These are phyloP conservation scores for Candida montana DNA, from an alignment of 805 yeast genomes.

Conservation along the genomic window DNA sequence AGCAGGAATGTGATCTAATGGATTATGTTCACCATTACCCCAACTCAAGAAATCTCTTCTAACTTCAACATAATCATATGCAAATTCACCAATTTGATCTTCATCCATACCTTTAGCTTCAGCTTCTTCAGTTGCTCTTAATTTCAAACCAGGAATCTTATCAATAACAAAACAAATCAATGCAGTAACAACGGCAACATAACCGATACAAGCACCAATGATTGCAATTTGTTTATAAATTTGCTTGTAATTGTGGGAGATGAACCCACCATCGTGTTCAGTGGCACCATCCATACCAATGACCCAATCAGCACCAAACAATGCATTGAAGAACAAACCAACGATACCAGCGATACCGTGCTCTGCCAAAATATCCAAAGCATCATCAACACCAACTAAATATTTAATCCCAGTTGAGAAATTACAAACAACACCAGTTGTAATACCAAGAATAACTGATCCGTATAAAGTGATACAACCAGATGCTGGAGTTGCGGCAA, in stretches of 20 bases:
- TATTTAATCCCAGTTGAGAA: slow-evolving; percentile 85
- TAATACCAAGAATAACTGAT: slow-evolving; percentile 76
- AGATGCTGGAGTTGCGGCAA: slow-evolving; percentile 94
- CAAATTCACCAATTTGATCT: slow-evolving; percentile 96
- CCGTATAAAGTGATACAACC: slow-evolving; percentile 92
- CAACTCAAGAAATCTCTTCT: slow-evolving; percentile 76
- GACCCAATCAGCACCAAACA: slow-evolving; percentile 83
- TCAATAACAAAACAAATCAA: slow-evolving; percentile 69
- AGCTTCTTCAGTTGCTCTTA: slow-evolving; percentile 78
- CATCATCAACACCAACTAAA: slow-evolving; percentile 78
- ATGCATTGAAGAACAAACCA: slow-evolving; percentile 83
- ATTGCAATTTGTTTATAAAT: slow-evolving; percentile 86
- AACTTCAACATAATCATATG: slow-evolving; percentile 97
- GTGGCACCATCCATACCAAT: slow-evolving; percentile 87
- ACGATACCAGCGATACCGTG: slow-evolving; percentile 95
- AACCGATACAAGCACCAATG: slow-evolving; percentile 68
- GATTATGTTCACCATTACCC: slow-evolving; percentile 26
- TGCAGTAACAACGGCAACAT: slow-evolving; percentile 70
- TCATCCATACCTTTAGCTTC: slow-evolving; percentile 92
- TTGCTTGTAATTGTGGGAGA: slow-evolving; percentile 85
- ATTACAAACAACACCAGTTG: slow-evolving; percentile 81
- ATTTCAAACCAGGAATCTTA: slow-evolving; percentile 65
- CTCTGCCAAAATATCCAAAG: slow-evolving; percentile 95
- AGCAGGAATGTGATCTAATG: slow-evolving; percentile 11
- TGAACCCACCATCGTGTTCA: slow-evolving; percentile 87